Conservation (phyloP, 805 yeast species). For the Cyberlindnera misumaiensis region DNA sequence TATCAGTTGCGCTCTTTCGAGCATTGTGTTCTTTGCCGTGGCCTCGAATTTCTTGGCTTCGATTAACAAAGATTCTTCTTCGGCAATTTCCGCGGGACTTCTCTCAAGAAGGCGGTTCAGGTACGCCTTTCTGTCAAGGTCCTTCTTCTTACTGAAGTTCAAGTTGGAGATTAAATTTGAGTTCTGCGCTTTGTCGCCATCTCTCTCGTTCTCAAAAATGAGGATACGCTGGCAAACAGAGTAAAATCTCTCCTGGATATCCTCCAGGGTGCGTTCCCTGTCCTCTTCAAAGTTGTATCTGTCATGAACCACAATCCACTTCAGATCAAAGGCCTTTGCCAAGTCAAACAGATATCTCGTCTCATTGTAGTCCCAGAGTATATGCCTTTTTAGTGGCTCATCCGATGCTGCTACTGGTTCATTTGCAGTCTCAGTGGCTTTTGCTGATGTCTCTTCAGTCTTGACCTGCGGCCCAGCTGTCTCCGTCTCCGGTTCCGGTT, state of each 20-base stretch:
- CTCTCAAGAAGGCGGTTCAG: constrained; percentile 69
- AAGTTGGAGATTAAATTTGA: constrained; percentile 56
- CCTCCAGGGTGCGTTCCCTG: constrained; percentile 54
- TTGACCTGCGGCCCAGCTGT: constrained; percentile 1
- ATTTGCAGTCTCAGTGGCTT: constrained; percentile 8
- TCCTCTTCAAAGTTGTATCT: constrained; percentile 34
- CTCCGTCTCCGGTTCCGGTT: constrained; percentile 1
- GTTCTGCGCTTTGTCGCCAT: constrained; percentile 33
- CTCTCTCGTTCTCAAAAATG: constrained; percentile 32
- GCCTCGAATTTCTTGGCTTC: constrained; percentile 91
- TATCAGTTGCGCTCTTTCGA: constrained; percentile 73
- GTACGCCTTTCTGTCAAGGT: constrained; percentile 74
- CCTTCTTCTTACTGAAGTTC: constrained; percentile 63
- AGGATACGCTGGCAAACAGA: constrained; percentile 53
- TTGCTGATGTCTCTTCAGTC: constrained; percentile 9
- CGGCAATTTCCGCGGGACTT: constrained; percentile 95
- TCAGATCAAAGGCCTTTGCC: constrained; percentile 43
- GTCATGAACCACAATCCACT: constrained; percentile 65
- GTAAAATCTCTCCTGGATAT: constrained; percentile 78
- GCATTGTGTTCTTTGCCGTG: constrained; percentile 81
- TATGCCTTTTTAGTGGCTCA: too few relatives aligned
- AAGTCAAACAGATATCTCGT: constrained; percentile 72
- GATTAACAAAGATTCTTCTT: constrained; percentile 88
- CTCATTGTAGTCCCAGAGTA: constrained; percentile 69
- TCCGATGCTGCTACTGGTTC: constrained; percentile 22